Percentiles rank a stretch among this genome's conserved stretches.
Evolutionary conservation across 768 basidiomycete genomes (phyloP).

Genomic region (Leccinum variicolor): DNA sequence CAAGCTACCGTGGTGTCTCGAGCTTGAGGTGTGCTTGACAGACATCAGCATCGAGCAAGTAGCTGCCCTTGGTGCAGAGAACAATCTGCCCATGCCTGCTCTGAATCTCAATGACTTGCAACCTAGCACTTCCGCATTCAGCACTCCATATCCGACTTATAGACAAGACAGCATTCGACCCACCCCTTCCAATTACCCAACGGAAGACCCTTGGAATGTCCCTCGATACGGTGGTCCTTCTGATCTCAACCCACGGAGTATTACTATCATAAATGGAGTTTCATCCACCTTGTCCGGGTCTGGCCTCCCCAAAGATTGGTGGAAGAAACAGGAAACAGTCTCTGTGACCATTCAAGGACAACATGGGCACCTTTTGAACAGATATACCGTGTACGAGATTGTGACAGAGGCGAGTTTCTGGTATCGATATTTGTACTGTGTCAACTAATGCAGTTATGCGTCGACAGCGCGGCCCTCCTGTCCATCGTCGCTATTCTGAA

Average conservation of each 20-base stretch:
- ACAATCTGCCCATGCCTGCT: slow-evolving; percentile 71
- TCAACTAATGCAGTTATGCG: slow-evolving; percentile 10
- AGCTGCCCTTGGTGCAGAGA: slow-evolving; percentile 71
- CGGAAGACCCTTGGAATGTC: slow-evolving; percentile 68
- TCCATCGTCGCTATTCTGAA: slow-evolving; percentile 88
- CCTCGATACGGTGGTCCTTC: slow-evolving; percentile 27
- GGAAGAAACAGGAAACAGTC: slow-evolving; percentile 76
- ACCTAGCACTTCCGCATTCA: slow-evolving; percentile 50
- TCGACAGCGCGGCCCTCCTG: slow-evolving; percentile 58
- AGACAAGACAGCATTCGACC: slow-evolving; percentile 45
- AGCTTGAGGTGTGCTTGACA: slow-evolving; percentile 26
- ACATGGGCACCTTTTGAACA: slow-evolving; percentile 88
- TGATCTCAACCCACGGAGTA: slow-evolving; percentile 25
- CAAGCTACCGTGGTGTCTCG: background rate
- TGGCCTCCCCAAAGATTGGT: slow-evolving; percentile 80
- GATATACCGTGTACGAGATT: slow-evolving; percentile 84
- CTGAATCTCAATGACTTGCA: slow-evolving; percentile 62
- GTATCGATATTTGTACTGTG: slow-evolving; percentile 1
- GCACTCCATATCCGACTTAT: slow-evolving; percentile 36
- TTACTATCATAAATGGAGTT: slow-evolving; percentile 37
- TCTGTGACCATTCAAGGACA: slow-evolving; percentile 75
- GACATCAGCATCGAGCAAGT: slow-evolving; percentile 82
- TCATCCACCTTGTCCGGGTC: slow-evolving; percentile 64
- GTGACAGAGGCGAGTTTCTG: slow-evolving; percentile 62
- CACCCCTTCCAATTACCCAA: slow-evolving; percentile 49